phyloP scores from a whole-genome alignment of 768 basidiomycete genomes.

The Clitopilus passeckerianus region DNA sequence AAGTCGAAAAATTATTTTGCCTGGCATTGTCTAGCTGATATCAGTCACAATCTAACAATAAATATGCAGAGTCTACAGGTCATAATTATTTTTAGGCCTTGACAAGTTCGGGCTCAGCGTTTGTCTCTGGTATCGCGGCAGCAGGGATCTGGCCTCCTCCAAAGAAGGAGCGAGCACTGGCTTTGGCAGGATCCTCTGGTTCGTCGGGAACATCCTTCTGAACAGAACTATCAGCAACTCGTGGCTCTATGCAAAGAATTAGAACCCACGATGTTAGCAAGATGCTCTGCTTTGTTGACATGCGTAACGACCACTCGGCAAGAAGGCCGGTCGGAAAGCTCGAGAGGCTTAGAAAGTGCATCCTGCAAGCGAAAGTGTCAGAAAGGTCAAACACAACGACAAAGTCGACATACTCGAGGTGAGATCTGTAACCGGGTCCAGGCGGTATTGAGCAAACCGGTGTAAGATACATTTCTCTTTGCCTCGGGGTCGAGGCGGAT shows the following conservation, averaged over 20 bases:
- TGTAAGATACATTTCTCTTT: slow-evolving; percentile 26
- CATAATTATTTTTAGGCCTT: neutral
- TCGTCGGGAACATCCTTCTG: slow-evolving; percentile 10
- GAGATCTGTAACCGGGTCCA: slow-evolving; percentile 57
- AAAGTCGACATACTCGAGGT: slow-evolving; percentile 30
- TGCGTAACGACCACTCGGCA: slow-evolving; percentile 29
- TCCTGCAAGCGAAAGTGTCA: slow-evolving; percentile 15
- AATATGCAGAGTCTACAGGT: neutral
- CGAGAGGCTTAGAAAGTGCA: slow-evolving; percentile 15
- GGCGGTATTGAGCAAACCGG: slow-evolving; percentile 65
- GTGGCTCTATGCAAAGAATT: neutral
- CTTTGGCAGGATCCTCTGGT: slow-evolving; percentile 17
- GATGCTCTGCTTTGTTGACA: slow-evolving; percentile 30
- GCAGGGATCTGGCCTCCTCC: slow-evolving; percentile 16
- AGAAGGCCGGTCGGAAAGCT: slow-evolving; percentile 20
- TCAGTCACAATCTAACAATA: neutral
- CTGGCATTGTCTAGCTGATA: neutral
- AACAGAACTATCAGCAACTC: slow-evolving; percentile 1
- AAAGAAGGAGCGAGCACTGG: slow-evolving; percentile 29
- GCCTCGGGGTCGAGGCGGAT: slow-evolving; percentile 45
- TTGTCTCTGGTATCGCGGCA: neutral
- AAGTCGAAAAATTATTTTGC: slow-evolving; percentile 6
- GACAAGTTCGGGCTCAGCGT: neutral
- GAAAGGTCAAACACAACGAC: neutral
- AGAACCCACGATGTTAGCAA: slow-evolving; percentile 20